Evolutionary conservation across 257 asterid species (phyloP).

Genomic region (Solanum piurae): DNA sequence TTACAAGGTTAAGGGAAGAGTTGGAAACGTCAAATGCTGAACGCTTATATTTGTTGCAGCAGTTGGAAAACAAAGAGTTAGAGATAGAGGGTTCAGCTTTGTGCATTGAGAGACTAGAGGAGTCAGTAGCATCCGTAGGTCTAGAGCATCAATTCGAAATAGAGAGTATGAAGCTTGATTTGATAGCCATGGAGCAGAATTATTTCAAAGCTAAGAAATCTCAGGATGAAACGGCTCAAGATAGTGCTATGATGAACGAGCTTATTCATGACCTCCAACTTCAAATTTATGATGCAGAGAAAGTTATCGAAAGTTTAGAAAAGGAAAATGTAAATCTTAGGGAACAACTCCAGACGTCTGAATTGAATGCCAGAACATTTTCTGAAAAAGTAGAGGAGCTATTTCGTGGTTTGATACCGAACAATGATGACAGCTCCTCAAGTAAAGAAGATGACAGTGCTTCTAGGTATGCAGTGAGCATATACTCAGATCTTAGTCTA

Average conservation of each 20-base stretch:
- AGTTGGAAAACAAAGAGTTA: constrained; percentile 44
- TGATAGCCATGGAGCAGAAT: constrained; percentile 48
- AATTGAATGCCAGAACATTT: constrained; percentile 31
- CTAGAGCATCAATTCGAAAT: constrained; percentile 89
- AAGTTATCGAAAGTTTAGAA: constrained; percentile 27
- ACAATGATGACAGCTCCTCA: constrained; percentile 4
- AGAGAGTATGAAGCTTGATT: constrained; percentile 73
- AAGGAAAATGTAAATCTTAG: constrained; percentile 46
- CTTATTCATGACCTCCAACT: constrained; percentile 45
- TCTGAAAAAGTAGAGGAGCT: constrained; percentile 37
- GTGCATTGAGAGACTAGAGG: constrained; percentile 53
- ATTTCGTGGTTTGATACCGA: constrained; percentile 18
- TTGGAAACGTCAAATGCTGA: constrained; percentile 38
- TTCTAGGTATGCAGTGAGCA: constrained; percentile 34
- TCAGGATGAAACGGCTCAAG: constrained; percentile 42
- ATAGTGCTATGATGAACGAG: constrained; percentile 28
- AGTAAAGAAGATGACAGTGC: constrained; percentile 22
- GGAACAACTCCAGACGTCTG: constrained; percentile 29
- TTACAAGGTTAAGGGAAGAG: constrained; percentile 41
- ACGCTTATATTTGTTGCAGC: constrained; percentile 30
- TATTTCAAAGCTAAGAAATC: constrained; percentile 37
- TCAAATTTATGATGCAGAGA: constrained; percentile 32
- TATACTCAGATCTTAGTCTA: neutral
- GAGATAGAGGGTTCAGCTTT: constrained; percentile 29
- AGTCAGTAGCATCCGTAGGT: constrained; percentile 52